These are phyloP conservation scores for Pestalotiopsis sp. DNA, from an alignment of 2,329 filamentous ascomycete genomes.

Conservation along the genomic window DNA sequence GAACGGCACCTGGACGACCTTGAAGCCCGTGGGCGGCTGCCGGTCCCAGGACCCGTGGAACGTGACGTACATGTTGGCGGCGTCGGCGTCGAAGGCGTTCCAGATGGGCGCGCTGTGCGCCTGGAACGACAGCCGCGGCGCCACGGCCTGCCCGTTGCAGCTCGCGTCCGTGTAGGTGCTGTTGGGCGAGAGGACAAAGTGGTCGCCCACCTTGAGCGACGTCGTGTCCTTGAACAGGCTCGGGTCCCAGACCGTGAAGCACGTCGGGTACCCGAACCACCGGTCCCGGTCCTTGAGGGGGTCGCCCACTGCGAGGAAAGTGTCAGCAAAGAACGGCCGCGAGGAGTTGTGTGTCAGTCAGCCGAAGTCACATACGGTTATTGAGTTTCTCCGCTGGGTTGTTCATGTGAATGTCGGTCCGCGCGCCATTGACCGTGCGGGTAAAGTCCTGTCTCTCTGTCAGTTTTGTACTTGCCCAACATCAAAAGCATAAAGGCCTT, in stretches of 20 bases:
- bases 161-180: constrained; percentile 26
- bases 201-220: constrained; percentile 33
- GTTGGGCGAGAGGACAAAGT: constrained; percentile 36
- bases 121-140: constrained; percentile 50
- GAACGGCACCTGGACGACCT: constrained; percentile 38
- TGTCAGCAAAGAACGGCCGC: constrained; percentile 24
- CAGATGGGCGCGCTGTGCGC: constrained; percentile 67
- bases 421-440: constrained; percentile 42
- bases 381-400: constrained; percentile 70
- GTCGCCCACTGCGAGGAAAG: constrained; percentile 48
- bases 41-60: constrained; percentile 63
- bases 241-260: constrained; percentile 41
- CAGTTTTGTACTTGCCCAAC: constrained; percentile 35
- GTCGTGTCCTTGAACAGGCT: constrained; percentile 33
- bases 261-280: constrained; percentile 65
- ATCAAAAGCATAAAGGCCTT: constrained; percentile 38
- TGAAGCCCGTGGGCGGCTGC: constrained; percentile 36
- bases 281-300: constrained; percentile 46
- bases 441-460: constrained; percentile 40
- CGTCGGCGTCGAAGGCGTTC: constrained; percentile 61
- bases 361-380: constrained; percentile 37
- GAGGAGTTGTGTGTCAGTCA: background rate
- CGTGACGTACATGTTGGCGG: constrained; percentile 59
- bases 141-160: constrained; percentile 22
- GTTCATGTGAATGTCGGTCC: constrained; percentile 54